phyloP scores from a whole-genome alignment of 2,329 filamentous ascomycete species.

The Boeremia exigua region DNA sequence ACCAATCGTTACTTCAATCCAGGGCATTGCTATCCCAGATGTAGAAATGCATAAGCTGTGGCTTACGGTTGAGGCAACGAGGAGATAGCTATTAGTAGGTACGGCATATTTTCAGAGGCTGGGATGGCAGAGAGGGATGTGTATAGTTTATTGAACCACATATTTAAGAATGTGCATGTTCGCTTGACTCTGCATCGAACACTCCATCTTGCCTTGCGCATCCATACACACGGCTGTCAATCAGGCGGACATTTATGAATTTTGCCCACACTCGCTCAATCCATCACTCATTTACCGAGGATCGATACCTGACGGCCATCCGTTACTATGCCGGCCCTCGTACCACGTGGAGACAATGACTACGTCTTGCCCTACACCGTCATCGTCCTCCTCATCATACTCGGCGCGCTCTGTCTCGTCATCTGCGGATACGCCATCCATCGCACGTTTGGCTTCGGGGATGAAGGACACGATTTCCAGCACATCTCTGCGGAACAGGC shows the following conservation, averaged over 20 bases:
- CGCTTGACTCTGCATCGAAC: too few species aligned
- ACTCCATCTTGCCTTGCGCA: too few species aligned
- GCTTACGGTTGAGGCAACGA: neutral
- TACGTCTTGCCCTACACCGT: slow-evolving; percentile 21
- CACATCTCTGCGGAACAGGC: slow-evolving; percentile 19
- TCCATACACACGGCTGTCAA: too few species aligned
- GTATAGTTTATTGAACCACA: too few species aligned
- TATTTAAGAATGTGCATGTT: too few species aligned
- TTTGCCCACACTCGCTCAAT: too few species aligned
- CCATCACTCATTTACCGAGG: too few species aligned
- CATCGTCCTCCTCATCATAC: slow-evolving; percentile 31
- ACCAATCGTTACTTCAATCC: neutral
- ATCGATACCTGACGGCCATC: too few species aligned
- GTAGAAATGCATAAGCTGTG: neutral
- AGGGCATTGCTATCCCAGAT: neutral
- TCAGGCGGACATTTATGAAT: too few species aligned
- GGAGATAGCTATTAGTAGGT: neutral
- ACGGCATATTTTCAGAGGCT: neutral
- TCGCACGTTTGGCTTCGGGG: slow-evolving; percentile 21
- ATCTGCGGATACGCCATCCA: slow-evolving; percentile 29
- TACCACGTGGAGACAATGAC: slow-evolving; percentile 16
- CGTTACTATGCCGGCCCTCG: neutral
- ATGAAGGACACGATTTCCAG: slow-evolving; percentile 18
- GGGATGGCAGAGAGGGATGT: neutral
- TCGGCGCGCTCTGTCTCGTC: slow-evolving; percentile 21